These are phyloP conservation scores for Trametes hirsuta DNA, from an alignment of 1,284 basidiomycete species.

Conservation along the genomic window DNA sequence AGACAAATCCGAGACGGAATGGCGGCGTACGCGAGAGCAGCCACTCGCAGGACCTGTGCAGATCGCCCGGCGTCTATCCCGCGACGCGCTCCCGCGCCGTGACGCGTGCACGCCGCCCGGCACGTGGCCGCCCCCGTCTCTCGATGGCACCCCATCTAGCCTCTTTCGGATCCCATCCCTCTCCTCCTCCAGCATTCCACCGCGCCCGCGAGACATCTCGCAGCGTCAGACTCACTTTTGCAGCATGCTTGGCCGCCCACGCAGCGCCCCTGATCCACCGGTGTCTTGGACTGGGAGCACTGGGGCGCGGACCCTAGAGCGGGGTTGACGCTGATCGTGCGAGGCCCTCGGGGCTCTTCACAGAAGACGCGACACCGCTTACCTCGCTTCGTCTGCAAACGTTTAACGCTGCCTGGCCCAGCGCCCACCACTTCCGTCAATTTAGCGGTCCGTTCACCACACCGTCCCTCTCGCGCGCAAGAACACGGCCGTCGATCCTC, in stretches of 20 bases:
- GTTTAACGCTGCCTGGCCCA: slow-evolving; percentile 2
- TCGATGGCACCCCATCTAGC: neutral
- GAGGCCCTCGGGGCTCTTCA: neutral
- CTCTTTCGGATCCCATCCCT: neutral
- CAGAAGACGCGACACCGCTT: slow-evolving; percentile 7
- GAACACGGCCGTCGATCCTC: too few relatives aligned
- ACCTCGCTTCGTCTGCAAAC: slow-evolving; percentile 6
- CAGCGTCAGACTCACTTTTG: neutral
- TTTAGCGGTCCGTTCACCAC: neutral
- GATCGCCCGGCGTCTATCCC: neutral
- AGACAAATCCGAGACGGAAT: slow-evolving; percentile 1
- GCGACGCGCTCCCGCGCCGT: slow-evolving; percentile 16
- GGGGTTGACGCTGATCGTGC: neutral
- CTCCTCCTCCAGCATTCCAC: neutral
- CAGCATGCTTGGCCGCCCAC: neutral
- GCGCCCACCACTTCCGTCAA: neutral
- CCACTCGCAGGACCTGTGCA: neutral
- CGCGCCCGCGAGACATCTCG: neutral
- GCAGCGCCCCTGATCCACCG: neutral
- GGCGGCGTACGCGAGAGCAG: slow-evolving; percentile 7
- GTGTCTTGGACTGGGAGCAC: neutral
- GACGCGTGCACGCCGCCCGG: slow-evolving; percentile 12
- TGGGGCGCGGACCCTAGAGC: neutral
- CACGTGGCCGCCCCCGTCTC: slow-evolving; percentile 11
- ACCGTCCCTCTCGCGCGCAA: neutral